phyloP scores from a whole-genome alignment of 306 rosid genomes.

The Medicago lupulina region DNA sequence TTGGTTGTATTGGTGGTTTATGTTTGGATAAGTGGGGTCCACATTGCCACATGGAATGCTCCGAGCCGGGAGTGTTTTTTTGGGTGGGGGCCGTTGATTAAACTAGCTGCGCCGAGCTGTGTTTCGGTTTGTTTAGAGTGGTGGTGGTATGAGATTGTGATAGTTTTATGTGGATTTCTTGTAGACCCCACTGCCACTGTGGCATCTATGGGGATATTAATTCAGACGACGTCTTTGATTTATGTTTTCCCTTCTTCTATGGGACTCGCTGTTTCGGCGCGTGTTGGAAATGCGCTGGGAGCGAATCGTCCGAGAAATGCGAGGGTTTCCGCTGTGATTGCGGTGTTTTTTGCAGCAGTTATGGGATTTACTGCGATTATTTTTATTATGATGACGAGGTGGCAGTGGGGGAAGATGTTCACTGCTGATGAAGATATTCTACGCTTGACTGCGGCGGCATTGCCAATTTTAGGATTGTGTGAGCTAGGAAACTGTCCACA shows the following conservation, averaged over 20 bases:
- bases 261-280: conserved; percentile 79
- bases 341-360: conserved; percentile 56
- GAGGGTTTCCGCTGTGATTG: conserved; percentile 58
- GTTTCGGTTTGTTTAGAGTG: conserved; percentile 92
- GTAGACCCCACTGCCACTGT: conserved; percentile 82
- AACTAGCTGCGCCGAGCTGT: conserved; percentile 84
- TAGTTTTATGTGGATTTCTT: conserved; percentile 72
- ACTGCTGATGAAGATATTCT: conserved; percentile 62
- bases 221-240: conserved; percentile 86
- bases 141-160: conserved; percentile 99
- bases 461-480: conserved; percentile 87
- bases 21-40: conserved; percentile 53
- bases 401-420: conserved; percentile 76
- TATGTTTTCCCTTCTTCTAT: conserved; percentile 88
- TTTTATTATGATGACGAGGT: conserved; percentile 65
- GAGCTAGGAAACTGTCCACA: conserved; percentile 97
- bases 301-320: conserved; percentile 59
- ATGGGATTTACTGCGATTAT: conserved; percentile 67
- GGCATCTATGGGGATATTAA: conserved; percentile 88
- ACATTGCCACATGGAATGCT: conserved; percentile 61
- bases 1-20: conserved; percentile 46
- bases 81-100: conserved; percentile 72
- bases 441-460: conserved; percentile 65
- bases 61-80: conserved; percentile 70
- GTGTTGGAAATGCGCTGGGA: conserved; percentile 89